Conservation (phyloP, 2,329 filamentous ascomycete genomes). For the Didymellaceae sp. region DNA sequence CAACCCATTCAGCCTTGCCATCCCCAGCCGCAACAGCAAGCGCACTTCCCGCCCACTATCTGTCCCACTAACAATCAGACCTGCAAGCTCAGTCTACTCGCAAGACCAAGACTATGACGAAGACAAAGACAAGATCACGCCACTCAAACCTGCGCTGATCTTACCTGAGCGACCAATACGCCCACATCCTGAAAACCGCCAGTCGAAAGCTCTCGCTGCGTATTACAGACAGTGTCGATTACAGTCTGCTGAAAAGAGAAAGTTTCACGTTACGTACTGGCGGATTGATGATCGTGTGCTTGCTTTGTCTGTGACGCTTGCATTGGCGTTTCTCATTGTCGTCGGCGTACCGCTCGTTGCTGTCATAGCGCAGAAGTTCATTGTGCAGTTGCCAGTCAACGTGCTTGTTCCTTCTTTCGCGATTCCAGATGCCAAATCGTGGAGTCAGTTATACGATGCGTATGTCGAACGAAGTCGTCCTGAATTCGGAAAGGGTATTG, state of each 20-base stretch:
- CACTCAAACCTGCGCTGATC: slow-evolving; percentile 12
- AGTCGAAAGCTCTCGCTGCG: slow-evolving; percentile 8
- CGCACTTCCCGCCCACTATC: slow-evolving; percentile 6
- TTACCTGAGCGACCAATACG: slow-evolving; percentile 11
- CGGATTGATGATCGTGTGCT: slow-evolving; percentile 24
- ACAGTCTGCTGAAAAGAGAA: slow-evolving; percentile 7
- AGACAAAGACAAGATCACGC: slow-evolving; percentile 9
- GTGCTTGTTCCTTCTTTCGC: slow-evolving; percentile 58
- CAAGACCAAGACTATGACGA: slow-evolving; percentile 8
- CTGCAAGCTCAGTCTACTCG: slow-evolving; percentile 6
- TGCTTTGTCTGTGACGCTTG: slow-evolving; percentile 30
- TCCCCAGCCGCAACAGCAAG: slow-evolving; percentile 15
- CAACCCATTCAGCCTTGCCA: slow-evolving; percentile 25
- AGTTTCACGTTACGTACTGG: slow-evolving; percentile 5
- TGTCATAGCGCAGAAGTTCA: slow-evolving; percentile 30
- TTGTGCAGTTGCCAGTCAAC: slow-evolving; percentile 31
- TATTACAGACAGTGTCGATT: slow-evolving; percentile 10
- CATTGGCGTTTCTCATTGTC: slow-evolving; percentile 24
- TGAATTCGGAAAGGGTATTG: not conserved
- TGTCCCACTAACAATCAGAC: slow-evolving; percentile 7
- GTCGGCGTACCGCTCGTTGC: slow-evolving; percentile 30
- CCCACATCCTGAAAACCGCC: slow-evolving; percentile 6
- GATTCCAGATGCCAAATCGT: slow-evolving; percentile 53
- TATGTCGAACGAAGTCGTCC: slow-evolving; percentile 11
- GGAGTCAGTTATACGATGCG: slow-evolving; percentile 33